Conservation (phyloP, 768 basidiomycete genomes). For the Boletales sp. region DNA sequence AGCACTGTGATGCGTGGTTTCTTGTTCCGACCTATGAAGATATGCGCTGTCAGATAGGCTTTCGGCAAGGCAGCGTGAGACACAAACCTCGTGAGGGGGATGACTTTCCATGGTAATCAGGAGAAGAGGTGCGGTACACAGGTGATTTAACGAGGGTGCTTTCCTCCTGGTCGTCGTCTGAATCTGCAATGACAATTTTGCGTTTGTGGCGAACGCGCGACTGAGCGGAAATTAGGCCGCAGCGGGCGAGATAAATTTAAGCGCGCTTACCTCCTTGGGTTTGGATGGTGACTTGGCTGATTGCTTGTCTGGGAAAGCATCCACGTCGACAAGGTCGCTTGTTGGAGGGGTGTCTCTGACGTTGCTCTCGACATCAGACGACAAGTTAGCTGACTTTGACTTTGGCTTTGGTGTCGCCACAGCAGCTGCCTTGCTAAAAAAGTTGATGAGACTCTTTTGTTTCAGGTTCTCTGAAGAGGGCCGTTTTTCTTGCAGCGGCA, state of each 20-base stretch:
- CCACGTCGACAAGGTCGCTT: slow-evolving; percentile 74
- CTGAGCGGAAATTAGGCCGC: slow-evolving; percentile 20
- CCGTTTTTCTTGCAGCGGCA: slow-evolving; percentile 32
- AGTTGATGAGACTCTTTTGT: slow-evolving; percentile 73
- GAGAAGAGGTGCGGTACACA: slow-evolving; percentile 26
- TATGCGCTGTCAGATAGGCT: slow-evolving; percentile 1
- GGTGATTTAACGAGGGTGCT: slow-evolving; percentile 6
- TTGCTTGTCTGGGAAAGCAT: slow-evolving; percentile 54
- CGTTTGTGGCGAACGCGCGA: slow-evolving; percentile 47
- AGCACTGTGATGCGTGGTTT: slow-evolving; percentile 55
- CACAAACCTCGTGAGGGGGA: slow-evolving; percentile 26
- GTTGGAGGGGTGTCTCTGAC: slow-evolving; percentile 64
- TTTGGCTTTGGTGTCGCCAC: neutral
- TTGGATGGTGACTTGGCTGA: slow-evolving; percentile 38
- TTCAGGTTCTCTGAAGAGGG: slow-evolving; percentile 45
- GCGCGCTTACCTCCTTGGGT: slow-evolving; percentile 31
- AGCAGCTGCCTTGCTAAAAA: slow-evolving; percentile 47
- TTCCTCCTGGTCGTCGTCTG: slow-evolving; percentile 55
- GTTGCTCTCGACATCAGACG: slow-evolving; percentile 49
- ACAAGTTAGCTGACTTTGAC: slow-evolving; percentile 35
- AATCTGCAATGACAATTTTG: slow-evolving; percentile 65
- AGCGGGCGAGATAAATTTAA: neutral
- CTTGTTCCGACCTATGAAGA: slow-evolving; percentile 45
- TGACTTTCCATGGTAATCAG: slow-evolving; percentile 21
- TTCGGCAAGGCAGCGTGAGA: neutral